Conservation (phyloP, 192 early-diverging fungal species). For the Dimargaris xerosporica region DNA sequence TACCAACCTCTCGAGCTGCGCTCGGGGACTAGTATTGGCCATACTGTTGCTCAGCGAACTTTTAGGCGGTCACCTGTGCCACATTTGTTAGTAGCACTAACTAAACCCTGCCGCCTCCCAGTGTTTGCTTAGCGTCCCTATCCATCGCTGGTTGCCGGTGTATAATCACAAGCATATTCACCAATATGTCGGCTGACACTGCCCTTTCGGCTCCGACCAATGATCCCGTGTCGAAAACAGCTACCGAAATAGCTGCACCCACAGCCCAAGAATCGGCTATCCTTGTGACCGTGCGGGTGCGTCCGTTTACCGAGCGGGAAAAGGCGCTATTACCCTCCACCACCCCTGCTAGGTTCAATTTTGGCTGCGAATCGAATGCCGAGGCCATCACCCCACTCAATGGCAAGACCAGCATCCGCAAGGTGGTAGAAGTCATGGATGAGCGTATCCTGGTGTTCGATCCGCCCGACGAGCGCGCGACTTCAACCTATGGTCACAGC, state of each 20-base stretch:
- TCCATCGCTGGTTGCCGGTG: too few relatives aligned
- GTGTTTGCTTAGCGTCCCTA: too few relatives aligned
- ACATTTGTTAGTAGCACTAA: too few relatives aligned
- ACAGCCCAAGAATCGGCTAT: conserved; percentile 23
- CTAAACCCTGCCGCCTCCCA: too few relatives aligned
- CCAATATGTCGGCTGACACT: too few relatives aligned
- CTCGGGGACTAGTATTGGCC: too few relatives aligned
- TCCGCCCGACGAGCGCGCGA: conserved; percentile 39
- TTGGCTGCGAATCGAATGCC: conserved; percentile 21
- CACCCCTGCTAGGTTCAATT: conserved; percentile 25
- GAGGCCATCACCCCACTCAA: conserved; percentile 7
- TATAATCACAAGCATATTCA: too few relatives aligned
- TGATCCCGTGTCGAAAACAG: not conserved
- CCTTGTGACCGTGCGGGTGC: conserved; percentile 35
- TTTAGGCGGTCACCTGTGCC: too few relatives aligned
- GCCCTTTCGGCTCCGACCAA: not conserved
- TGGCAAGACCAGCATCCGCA: conserved; percentile 20
- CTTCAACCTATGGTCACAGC: conserved; percentile 22
- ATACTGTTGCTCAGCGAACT: too few relatives aligned
- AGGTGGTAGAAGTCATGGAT: conserved; percentile 44
- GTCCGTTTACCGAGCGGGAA: conserved; percentile 41
- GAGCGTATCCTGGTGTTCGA: conserved; percentile 64
- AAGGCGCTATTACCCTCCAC: conserved; percentile 23
- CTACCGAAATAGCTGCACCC: not conserved
- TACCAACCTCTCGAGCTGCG: too few relatives aligned